phyloP scores from a whole-genome alignment of 2,329 filamentous ascomycete species.

The Huntiella savannae region DNA sequence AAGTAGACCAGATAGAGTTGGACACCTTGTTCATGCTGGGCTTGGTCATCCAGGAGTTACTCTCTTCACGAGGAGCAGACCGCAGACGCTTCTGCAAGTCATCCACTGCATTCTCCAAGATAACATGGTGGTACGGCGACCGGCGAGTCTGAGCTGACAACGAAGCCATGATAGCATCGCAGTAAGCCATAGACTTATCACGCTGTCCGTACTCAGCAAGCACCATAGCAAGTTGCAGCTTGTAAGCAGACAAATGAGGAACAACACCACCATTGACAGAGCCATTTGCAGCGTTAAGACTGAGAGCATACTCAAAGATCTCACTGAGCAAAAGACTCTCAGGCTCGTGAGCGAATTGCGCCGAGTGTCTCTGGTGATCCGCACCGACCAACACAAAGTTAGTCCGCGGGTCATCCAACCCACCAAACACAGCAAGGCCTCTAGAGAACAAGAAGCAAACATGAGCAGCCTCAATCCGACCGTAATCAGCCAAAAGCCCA shows the following conservation, averaged over 20 bases:
- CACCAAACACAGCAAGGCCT: constrained; percentile 51
- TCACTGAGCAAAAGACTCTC: constrained; percentile 90
- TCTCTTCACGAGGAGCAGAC: constrained; percentile 65
- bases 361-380: constrained; percentile 53
- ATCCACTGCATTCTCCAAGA: constrained; percentile 58
- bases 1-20: constrained; percentile 72
- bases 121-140: constrained; percentile 68
- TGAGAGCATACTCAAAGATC: constrained; percentile 78
- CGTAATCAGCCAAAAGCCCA: constrained; percentile 65
- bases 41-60: constrained; percentile 79
- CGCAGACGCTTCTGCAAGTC: constrained; percentile 69
- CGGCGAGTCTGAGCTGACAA: constrained; percentile 66
- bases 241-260: constrained; percentile 67
- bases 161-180: constrained; percentile 58
- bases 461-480: constrained; percentile 77
- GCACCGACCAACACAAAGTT: constrained; percentile 72
- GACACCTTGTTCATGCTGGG: constrained; percentile 93
- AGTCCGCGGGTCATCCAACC: constrained; percentile 60
- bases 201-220: constrained; percentile 70
- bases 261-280: constrained; percentile 34
- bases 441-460: constrained; percentile 83
- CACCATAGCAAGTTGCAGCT: constrained; percentile 68
- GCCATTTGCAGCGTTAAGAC: constrained; percentile 39
- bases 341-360: constrained; percentile 58
- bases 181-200: constrained; percentile 76